Evolutionary conservation across 2,329 filamentous ascomycete species (phyloP).

Genomic region (Ophiostoma novo-ulmi): DNA sequence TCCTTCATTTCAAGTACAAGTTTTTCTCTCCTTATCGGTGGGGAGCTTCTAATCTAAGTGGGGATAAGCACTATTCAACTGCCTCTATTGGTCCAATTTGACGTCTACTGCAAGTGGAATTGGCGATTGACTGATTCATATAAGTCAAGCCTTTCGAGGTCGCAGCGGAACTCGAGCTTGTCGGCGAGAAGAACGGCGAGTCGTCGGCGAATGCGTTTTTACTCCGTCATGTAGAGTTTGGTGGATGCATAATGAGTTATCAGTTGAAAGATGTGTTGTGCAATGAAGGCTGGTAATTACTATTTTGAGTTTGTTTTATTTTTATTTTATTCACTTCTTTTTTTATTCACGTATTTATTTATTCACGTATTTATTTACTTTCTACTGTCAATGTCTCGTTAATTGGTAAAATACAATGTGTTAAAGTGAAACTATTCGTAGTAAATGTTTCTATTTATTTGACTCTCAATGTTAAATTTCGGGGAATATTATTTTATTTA

Average conservation of each 20-base stretch:
- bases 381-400: no score
- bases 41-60: constrained; percentile 8
- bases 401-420: no score
- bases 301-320: background rate
- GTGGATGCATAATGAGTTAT: background rate
- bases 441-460: no score
- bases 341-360: no score
- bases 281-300: background rate
- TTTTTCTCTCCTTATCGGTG: constrained; percentile 10
- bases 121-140: background rate
- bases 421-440: no score
- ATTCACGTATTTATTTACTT: no score
- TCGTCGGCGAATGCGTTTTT: constrained; percentile 4
- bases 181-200: background rate
- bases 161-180: background rate
- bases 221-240: background rate
- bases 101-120: background rate
- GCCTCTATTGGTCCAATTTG: background rate
- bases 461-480: no score
- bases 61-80: background rate
- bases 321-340: background rate
- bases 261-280: no score
- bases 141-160: background rate
- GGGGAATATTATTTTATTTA: no score
- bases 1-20: background rate